Conservation (phyloP, 2,329 filamentous ascomycete species). For the Coniochaeta prunicola region DNA sequence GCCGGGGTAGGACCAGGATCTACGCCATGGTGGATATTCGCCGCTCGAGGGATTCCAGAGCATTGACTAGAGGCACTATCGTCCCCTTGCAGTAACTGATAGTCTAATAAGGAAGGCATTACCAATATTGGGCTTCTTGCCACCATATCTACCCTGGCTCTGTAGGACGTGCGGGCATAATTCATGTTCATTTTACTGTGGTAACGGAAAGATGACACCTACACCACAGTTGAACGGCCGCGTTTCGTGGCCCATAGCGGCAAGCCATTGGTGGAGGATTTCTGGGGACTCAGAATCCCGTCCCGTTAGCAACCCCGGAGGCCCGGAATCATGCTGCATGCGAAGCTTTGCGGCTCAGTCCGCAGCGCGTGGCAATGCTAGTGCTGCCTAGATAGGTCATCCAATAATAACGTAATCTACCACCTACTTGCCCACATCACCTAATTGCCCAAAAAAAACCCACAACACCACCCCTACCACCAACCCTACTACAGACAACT, state of each 20-base stretch:
- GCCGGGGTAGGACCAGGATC: neutral
- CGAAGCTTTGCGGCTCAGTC: constrained; percentile 1
- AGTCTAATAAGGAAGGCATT: neutral
- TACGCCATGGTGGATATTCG: neutral
- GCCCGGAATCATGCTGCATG: neutral
- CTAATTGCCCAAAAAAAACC: too few relatives aligned
- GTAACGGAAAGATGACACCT: neutral
- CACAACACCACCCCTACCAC: too few relatives aligned
- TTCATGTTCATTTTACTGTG: neutral
- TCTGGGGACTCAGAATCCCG: neutral
- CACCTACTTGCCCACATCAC: too few relatives aligned
- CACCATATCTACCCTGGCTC: neutral
- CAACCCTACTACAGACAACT: too few relatives aligned
- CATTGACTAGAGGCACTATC: neutral
- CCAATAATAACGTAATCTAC: neutral
- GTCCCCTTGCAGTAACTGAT: neutral
- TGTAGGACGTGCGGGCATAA: neutral
- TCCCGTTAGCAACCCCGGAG: neutral
- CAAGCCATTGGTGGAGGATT: neutral
- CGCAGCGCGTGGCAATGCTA: neutral
- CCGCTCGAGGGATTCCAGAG: neutral
- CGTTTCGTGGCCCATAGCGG: neutral
- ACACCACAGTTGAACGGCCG: too few relatives aligned
- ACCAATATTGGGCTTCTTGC: neutral
- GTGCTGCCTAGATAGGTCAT: neutral